Base-by-base conservation (phyloP, 768 basidiomycete genomes). In the Kwoniella bestiolae region DNA sequence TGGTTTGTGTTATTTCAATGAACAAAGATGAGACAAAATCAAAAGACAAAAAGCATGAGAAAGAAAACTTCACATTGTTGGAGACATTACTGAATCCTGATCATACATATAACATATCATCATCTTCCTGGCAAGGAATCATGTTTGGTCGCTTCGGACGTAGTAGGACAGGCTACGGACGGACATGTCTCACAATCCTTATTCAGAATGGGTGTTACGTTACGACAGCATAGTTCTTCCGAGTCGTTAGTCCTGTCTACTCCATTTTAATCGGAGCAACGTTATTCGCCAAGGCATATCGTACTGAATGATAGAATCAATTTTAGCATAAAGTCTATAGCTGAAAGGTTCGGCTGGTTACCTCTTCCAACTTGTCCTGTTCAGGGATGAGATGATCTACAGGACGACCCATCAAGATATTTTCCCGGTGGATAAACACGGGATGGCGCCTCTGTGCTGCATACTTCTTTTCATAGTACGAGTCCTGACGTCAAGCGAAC, bases 181-280 rank as follows among this genome's bases (percentile, higher is more conserved):
- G 52, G 52, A 55, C 52, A 55, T 55, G 52, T 55, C 52, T 55
- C 34, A 55, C 32, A 14, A 14, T 41, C 23, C 21, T 21, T 47
- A 47, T 47, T 47, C n/a, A n/a, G 23, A 55, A 16, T 55, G 7
- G 3, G n/a, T 55, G 18, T 35, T n/a, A 25, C 46, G 25, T 25
- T 21, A 21, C 23, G 46, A 9, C 23, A 1, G 16, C 3, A 11
- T 16, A 34, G 52, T 55, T 55, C 23, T 34, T 55, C 52, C 52
- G 52, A 35, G 16, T 25, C 1, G 31, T 55, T 18, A n/a, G n/a
- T n/a, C n/a, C n/a, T n/a, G n/a, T n/a, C n/a, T n/a, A n/a, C n/a
- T 47, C 7, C 46, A 16, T 9, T 18, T 46, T 18, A 46, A 46
- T 46, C 45, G 45, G 45, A n/a, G 5, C n/a, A 46, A 7, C 45